Evolutionary conservation across 139 green algal species (phyloP), one percentile per base, ranked within the genome.

Genomic region (Coelastrella sp.): DNA sequence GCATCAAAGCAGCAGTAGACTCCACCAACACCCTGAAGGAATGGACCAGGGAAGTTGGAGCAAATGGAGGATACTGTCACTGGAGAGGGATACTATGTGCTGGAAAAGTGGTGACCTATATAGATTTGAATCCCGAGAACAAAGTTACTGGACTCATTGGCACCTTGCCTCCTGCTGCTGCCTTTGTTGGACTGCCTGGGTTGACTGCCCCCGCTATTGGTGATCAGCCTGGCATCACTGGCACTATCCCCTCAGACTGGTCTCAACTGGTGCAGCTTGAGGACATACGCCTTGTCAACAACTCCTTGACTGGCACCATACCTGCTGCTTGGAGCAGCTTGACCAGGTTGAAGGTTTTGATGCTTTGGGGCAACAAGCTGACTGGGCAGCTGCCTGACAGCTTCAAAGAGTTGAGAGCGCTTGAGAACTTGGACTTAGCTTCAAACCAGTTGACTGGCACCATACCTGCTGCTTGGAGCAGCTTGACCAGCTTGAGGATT

Each of bases 1-100:
- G 49, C 57, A 20, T 85, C 57, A 72, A 66, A 70, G 57, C 57
- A 85, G 76, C 76, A 56, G 19, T 85, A 17, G 79, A 85, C 79
- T 72, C 20, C 12, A 68, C 57, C 14, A 57, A 57, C 0, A 56
- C 72, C 57, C 58, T 85, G 57, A 8, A 85, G 57, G 35, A 61
- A 11, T 85, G 79, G 79, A 85, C 22, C 56, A 70, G 20, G 35
- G 8, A 35, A 19, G 19, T 0, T 9, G 79, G 79, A 17, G 79
- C 79, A 14, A 22, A 22, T 9, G 57, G 58, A 20, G 79, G 79
- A 56, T 85, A 87, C 25, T 87, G 82, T 25, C 9, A n/a, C 24
- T 87, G 82, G 60, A 25, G 61, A 19, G 59, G 60, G 4, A 25
- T 76, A 0, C 0, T 5, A 25, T 78, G 82, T 24, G 82, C 25